Base-by-base conservation (phyloP, 2,329 filamentous ascomycete genomes). In the Aspergillus sojae region DNA sequence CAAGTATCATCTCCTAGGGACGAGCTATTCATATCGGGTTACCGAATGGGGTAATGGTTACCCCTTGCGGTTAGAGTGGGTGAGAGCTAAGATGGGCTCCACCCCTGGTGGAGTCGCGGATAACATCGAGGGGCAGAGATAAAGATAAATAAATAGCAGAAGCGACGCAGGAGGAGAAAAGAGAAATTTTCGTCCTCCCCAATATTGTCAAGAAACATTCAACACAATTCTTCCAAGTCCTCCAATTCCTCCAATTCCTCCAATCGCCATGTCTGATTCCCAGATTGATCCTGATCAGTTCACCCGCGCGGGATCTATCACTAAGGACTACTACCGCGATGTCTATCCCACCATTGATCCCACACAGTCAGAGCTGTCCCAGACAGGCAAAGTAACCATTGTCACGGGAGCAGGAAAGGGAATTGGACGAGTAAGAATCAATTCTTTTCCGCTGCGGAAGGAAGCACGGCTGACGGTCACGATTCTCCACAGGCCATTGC, bases 321-420 rank as follows among this genome's bases (percentile, higher is more conserved):
- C 52, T 12, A 36, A 28, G 28, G 21, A 19, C n/a, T 55, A 55
- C 28, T 55, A 55, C 28, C 52, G 28, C 11, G 52, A 55, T 55
- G 52, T 55, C 28, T n/a, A 55, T 55, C 52, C 52, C n/a, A 32
- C 52, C 6, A 55, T 32, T 32, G 52, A 55, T 21, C 52, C 52
- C n/a, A 32, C 52, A 21, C 52, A 21, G 28, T n/a, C 28, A 34
- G 52, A 28, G 19, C 21, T 55, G 4, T 55, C 52, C 52, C 52
- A 55, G 28, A 12, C 52, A 11, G 52, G 28, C 12, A 55, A 55
- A 32, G 52, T 55, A n/a, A 32, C 52, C 9, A 55, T 55, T 41
- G 39, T 41, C 19, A 41, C 39, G 1, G 39, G 39, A 10, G 39
- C 39, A 4, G 39, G 39, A n/a, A 41, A 41, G 16, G 39, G 39